Conservation (phyloP, 768 basidiomycete species). For the Lyophyllum atratum region DNA sequence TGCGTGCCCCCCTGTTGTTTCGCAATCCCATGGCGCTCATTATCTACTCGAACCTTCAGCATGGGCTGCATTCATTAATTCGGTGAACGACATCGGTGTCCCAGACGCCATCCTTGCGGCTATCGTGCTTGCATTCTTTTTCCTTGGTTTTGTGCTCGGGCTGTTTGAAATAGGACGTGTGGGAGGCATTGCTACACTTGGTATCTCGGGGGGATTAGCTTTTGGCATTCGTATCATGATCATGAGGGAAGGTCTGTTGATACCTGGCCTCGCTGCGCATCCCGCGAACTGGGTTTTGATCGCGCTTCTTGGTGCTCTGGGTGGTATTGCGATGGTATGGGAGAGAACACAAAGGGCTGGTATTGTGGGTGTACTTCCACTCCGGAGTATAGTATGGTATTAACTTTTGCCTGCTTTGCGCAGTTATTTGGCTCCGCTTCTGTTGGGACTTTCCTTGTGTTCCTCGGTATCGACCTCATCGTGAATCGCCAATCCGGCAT, state of each 20-base stretch:
- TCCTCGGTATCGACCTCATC: slow-evolving; percentile 56
- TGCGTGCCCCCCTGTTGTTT: slow-evolving; percentile 25
- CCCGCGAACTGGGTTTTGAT: slow-evolving; percentile 56
- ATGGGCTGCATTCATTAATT: slow-evolving; percentile 66
- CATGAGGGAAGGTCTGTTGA: slow-evolving; percentile 49
- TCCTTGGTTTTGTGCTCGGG: slow-evolving; percentile 53
- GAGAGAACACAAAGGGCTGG: slow-evolving; percentile 41
- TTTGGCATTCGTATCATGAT: slow-evolving; percentile 57
- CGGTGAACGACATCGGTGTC: slow-evolving; percentile 46
- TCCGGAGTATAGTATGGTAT: not conserved
- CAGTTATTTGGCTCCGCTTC: slow-evolving; percentile 55
- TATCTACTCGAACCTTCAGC: slow-evolving; percentile 32
- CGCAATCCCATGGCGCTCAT: not conserved
- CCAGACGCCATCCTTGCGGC: slow-evolving; percentile 53
- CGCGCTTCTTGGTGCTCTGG: slow-evolving; percentile 42
- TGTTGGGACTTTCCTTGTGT: slow-evolving; percentile 59
- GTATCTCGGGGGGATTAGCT: slow-evolving; percentile 57
- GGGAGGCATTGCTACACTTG: slow-evolving; percentile 47
- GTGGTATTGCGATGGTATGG: slow-evolving; percentile 43
- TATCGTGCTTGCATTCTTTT: slow-evolving; percentile 51
- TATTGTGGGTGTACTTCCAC: slow-evolving; percentile 42
- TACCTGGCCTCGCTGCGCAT: slow-evolving; percentile 34
- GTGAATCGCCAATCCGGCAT: slow-evolving; percentile 61
- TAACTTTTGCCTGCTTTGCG: not conserved
- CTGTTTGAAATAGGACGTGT: slow-evolving; percentile 51